Evolutionary conservation across 805 yeast genomes (phyloP).

Genomic region (Candida railenensis): DNA sequence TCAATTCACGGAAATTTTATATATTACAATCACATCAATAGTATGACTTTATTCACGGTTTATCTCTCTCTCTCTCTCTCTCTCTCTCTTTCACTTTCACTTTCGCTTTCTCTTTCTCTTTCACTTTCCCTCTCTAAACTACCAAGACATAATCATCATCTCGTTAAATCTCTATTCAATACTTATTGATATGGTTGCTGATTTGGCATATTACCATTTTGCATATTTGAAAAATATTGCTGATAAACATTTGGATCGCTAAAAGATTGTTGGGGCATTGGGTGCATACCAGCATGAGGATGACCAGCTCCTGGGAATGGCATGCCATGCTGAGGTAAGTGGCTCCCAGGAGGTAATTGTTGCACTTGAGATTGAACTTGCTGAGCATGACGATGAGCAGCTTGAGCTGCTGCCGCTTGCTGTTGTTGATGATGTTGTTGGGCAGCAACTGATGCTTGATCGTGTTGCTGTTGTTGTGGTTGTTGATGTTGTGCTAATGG

Average conservation of each 20-base stretch:
- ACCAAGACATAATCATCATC: not conserved
- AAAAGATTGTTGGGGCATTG: slow-evolving; percentile 47
- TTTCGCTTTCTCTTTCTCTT: not conserved
- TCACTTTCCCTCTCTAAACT: not conserved
- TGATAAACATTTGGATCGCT: slow-evolving; percentile 60
- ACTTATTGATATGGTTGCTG: slow-evolving; percentile 56
- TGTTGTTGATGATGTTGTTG: slow-evolving; percentile 32
- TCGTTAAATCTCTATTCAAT: not conserved
- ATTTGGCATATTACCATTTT: slow-evolving; percentile 44
- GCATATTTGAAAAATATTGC: slow-evolving; percentile 60
- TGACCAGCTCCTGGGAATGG: slow-evolving; percentile 44
- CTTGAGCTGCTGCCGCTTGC: slow-evolving; percentile 12
- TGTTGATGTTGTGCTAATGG: slow-evolving; percentile 4
- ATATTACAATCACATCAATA: not conserved
- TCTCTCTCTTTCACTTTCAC: not conserved
- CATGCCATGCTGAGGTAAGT: slow-evolving; percentile 41
- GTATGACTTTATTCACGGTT: not conserved
- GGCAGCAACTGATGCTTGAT: slow-evolving; percentile 13
- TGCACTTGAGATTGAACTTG: slow-evolving; percentile 18
- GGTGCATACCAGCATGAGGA: slow-evolving; percentile 37
- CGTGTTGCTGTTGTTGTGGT: slow-evolving; percentile 12
- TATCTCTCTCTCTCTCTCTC: not conserved
- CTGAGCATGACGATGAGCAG: slow-evolving; percentile 8
- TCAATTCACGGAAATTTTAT: not conserved
- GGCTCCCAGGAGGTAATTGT: slow-evolving; percentile 39